A percentile compares a stretch with the other conserved stretches of the same genome.
These are phyloP conservation scores for Aspergillus quadricinctus DNA, from an alignment of 2,329 filamentous ascomycete genomes.

Conservation along the genomic window DNA sequence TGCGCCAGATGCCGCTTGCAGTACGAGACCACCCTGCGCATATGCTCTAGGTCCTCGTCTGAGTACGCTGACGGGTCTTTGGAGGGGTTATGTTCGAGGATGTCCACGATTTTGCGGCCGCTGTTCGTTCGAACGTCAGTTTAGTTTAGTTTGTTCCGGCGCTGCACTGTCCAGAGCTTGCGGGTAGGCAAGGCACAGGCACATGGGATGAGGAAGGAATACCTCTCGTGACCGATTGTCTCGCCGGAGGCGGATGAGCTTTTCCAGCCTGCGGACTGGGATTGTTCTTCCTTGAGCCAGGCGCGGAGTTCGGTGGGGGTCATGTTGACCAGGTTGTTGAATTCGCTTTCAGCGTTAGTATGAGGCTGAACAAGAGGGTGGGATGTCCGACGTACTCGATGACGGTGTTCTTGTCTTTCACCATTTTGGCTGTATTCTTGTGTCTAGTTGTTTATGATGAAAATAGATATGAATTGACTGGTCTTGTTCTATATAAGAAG, in stretches of 20 bases:
- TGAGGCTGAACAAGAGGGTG: too few relatives aligned
- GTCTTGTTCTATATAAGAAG: not conserved
- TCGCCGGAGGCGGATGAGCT: slow-evolving; percentile 58
- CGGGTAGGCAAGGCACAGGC: too few relatives aligned
- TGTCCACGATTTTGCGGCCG: slow-evolving; percentile 60
- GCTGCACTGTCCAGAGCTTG: too few relatives aligned
- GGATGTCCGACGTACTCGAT: too few relatives aligned
- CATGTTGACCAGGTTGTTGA: slow-evolving; percentile 66
- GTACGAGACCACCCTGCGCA: slow-evolving; percentile 61
- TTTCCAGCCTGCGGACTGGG: slow-evolving; percentile 55
- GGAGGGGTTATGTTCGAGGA: slow-evolving; percentile 58
- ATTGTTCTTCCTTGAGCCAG: slow-evolving; percentile 59
- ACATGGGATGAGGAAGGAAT: not conserved
- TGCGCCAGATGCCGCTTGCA: slow-evolving; percentile 65
- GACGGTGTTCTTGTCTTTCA: slow-evolving; percentile 49
- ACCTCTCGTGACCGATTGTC: slow-evolving; percentile 60
- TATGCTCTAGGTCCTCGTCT: slow-evolving; percentile 54
- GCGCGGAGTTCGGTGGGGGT: slow-evolving; percentile 54
- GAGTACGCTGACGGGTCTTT: slow-evolving; percentile 56
- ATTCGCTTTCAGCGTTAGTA: too few relatives aligned
- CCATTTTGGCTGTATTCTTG: slow-evolving; percentile 36
- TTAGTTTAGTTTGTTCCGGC: too few relatives aligned
- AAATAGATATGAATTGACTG: not conserved
- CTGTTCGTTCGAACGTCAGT: slow-evolving; percentile 15
- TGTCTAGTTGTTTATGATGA: not conserved